Conservation (phyloP, 148 eudicot species). For the Chenopodium berlandieri region DNA sequence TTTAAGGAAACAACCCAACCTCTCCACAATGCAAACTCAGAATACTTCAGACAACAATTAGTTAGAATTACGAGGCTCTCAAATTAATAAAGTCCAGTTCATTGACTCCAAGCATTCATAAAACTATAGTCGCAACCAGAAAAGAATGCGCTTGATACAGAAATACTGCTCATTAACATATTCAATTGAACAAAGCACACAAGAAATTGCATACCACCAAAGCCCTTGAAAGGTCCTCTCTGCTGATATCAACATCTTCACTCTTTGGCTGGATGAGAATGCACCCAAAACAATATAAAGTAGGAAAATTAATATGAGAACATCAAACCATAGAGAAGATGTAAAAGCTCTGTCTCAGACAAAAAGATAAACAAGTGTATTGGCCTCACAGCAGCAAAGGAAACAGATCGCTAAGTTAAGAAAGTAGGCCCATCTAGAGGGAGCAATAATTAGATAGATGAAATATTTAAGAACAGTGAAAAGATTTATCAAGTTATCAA, state of each 20-base stretch:
- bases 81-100: background rate
- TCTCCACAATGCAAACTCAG: background rate
- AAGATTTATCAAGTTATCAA: background rate
- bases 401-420: background rate
- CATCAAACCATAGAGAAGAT: background rate
- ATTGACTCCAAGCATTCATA: background rate
- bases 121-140: background rate
- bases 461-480: background rate
- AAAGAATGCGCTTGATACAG: background rate
- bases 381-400: background rate
- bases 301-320: background rate
- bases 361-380: background rate
- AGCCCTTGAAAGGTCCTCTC: slow-evolving; percentile 81
- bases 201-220: slow-evolving; percentile 64
- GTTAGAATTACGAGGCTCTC: background rate
- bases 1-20: background rate
- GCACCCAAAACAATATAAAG: background rate
- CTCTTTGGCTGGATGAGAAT: slow-evolving; percentile 53
- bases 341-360: background rate
- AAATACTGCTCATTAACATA: background rate
- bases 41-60: background rate
- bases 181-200: background rate
- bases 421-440: background rate
- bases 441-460: background rate
- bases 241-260: slow-evolving; percentile 71